phyloP scores from a whole-genome alignment of 768 basidiomycete genomes.

The Collybia nuda region DNA sequence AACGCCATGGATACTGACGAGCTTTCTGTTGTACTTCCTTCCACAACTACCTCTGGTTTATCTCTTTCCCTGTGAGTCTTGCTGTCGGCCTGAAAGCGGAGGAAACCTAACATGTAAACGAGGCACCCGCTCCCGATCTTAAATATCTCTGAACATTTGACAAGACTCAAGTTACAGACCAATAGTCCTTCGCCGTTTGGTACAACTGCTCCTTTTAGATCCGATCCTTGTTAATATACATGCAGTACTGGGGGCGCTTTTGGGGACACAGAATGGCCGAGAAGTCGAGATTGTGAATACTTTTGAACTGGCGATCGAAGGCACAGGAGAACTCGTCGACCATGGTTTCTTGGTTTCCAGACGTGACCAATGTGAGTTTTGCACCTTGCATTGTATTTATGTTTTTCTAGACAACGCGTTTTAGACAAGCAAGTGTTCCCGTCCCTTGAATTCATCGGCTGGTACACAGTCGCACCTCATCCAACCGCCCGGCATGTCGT shows the following conservation, averaged over 20 bases:
- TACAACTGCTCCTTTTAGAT: slow-evolving; percentile 26
- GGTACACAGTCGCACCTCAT: slow-evolving; percentile 87
- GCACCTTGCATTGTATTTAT: not conserved
- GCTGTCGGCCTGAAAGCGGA: not conserved
- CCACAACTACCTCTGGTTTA: slow-evolving; percentile 70
- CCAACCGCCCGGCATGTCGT: slow-evolving; percentile 77
- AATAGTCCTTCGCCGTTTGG: slow-evolving; percentile 63
- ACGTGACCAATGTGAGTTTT: slow-evolving; percentile 76
- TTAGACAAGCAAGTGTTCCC: slow-evolving; percentile 98
- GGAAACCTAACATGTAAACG: slow-evolving; percentile 17
- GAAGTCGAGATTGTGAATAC: slow-evolving; percentile 97
- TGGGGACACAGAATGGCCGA: slow-evolving; percentile 92
- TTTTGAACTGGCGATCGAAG: slow-evolving; percentile 82
- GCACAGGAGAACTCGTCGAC: slow-evolving; percentile 63
- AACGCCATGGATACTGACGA: slow-evolving; percentile 81
- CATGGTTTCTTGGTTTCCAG: slow-evolving; percentile 80
- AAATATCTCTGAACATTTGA: slow-evolving; percentile 95
- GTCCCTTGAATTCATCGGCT: slow-evolving; percentile 94
- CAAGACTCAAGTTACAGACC: slow-evolving; percentile 77
- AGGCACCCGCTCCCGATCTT: slow-evolving; percentile 97
- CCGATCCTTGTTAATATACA: not conserved
- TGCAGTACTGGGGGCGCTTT: slow-evolving; percentile 86
- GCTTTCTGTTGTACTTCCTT: slow-evolving; percentile 69
- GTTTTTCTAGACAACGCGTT: slow-evolving; percentile 8
- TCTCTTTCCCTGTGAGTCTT: slow-evolving; percentile 68